Conservation (phyloP, 495 filamentous ascomycete genomes). For the Chaetomidium leptoderma region DNA sequence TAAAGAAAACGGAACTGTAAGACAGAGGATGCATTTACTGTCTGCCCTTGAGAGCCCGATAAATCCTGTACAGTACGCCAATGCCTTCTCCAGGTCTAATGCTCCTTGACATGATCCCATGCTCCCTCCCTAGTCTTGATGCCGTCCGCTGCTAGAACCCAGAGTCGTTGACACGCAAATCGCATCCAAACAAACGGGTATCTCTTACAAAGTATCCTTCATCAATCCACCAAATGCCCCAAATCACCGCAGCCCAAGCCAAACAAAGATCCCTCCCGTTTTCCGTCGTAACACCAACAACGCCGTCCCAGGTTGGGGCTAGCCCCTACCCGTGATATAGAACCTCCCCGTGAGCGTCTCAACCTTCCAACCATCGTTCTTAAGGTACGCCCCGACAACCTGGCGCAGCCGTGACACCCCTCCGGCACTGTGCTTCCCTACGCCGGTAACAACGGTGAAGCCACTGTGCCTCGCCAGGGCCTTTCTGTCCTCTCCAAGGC, state of each 20-base stretch:
- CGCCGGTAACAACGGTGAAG: conserved; percentile 74
- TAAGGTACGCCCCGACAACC: conserved; percentile 72
- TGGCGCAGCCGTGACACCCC: conserved; percentile 71
- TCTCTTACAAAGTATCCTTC: conserved; percentile 1
- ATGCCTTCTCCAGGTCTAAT: too few relatives aligned
- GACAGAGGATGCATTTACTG: too few relatives aligned
- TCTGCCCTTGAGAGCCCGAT: too few relatives aligned
- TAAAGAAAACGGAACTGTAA: neutral
- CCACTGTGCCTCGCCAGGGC: conserved; percentile 31
- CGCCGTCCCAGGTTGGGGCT: too few relatives aligned
- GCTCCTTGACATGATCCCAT: neutral
- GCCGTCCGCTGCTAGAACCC: neutral
- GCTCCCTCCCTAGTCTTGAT: too few relatives aligned
- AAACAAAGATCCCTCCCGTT: neutral
- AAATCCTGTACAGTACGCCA: too few relatives aligned
- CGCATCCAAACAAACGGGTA: neutral
- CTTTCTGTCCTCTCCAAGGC: conserved; percentile 53
- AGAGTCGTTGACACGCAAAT: neutral
- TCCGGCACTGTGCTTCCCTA: conserved; percentile 72
- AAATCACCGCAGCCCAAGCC: neutral
- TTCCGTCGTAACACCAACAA: neutral
- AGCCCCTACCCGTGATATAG: conserved; percentile 54
- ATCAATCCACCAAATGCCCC: neutral
- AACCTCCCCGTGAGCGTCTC: conserved; percentile 63
- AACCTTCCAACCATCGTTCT: conserved; percentile 77